Percentiles rank a stretch among this genome's conserved stretches.
phyloP scores from a whole-genome alignment of 768 basidiomycete genomes.

The Mrakia frigida region DNA sequence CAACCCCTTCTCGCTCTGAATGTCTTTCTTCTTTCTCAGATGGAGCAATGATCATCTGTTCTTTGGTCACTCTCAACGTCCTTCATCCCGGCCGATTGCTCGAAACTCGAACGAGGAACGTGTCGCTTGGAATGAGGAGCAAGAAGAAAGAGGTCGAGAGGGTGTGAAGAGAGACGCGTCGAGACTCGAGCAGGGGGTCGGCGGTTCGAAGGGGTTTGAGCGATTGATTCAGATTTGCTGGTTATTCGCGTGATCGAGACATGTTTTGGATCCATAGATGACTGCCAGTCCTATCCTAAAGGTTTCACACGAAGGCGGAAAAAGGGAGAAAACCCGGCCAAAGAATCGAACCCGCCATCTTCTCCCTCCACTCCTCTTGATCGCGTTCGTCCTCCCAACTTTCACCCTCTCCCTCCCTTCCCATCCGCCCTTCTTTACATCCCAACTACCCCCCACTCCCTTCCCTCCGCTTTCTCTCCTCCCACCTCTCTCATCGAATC shows the following conservation, averaged over 20 bases:
- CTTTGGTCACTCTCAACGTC: background rate
- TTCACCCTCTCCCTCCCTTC: background rate
- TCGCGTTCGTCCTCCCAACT: background rate
- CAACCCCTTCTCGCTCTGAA: background rate
- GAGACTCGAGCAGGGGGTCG: too few species aligned
- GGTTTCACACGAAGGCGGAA: too few species aligned
- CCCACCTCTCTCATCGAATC: background rate
- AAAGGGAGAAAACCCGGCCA: too few species aligned
- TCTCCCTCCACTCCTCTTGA: background rate
- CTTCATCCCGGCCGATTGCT: background rate
- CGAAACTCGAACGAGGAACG: background rate
- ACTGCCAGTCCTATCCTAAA: too few species aligned
- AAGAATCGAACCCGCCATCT: background rate
- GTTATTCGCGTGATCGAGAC: too few species aligned
- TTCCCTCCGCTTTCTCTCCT: background rate
- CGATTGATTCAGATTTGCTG: too few species aligned
- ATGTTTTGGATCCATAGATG: too few species aligned
- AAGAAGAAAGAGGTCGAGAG: background rate
- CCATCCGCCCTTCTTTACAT: background rate
- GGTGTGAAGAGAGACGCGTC: background rate
- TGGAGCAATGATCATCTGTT: background rate
- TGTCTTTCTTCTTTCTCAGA: background rate
- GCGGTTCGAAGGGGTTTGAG: too few species aligned
- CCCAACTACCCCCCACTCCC: background rate
- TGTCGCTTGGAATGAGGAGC: background rate